Percentiles rank a stretch among this genome's conserved stretches.
phyloP scores from a whole-genome alignment of 1,139 yeast species.

The Debaryomyces udenii region DNA sequence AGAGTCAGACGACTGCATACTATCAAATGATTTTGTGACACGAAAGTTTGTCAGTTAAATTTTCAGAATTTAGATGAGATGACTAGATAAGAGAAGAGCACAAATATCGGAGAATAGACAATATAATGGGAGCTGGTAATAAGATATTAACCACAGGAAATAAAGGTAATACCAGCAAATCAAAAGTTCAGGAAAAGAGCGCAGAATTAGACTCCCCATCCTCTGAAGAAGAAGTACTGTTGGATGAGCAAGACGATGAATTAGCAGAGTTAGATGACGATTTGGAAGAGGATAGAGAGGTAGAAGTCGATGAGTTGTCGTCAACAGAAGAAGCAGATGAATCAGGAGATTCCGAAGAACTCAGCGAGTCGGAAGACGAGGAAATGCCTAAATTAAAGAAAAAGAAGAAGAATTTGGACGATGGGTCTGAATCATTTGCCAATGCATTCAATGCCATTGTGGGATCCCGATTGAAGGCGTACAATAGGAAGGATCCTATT shows the following conservation, averaged over 20 bases:
- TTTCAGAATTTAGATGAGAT: slow-evolving; percentile 7
- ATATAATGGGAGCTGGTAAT: slow-evolving; percentile 19
- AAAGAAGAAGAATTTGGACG: slow-evolving; percentile 58
- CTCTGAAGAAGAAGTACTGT: neutral
- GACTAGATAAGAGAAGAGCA: neutral
- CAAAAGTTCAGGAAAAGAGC: slow-evolving; percentile 9
- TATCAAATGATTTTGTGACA: slow-evolving; percentile 3
- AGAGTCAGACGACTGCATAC: neutral
- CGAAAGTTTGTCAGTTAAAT: neutral
- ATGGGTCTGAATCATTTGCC: slow-evolving; percentile 77
- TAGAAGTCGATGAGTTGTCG: slow-evolving; percentile 18
- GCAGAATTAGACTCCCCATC: neutral
- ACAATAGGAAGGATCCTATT: slow-evolving; percentile 86
- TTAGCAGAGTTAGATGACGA: too few species aligned
- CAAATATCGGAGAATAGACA: neutral
- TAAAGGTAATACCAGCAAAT: slow-evolving; percentile 15
- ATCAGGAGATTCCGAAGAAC: slow-evolving; percentile 10
- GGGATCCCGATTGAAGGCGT: slow-evolving; percentile 84
- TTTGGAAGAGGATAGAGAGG: too few species aligned
- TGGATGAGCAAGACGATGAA: slow-evolving; percentile 6
- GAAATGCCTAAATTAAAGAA: slow-evolving; percentile 48
- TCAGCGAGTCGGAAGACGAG: slow-evolving; percentile 21
- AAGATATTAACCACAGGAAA: slow-evolving; percentile 23
- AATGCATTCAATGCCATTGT: slow-evolving; percentile 82
- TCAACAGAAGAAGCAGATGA: too few species aligned